Evolutionary conservation across 371 early-diverging fungal species (phyloP), one percentile per base, ranked within the genome.

Genomic region (Parasitella parasitica): DNA sequence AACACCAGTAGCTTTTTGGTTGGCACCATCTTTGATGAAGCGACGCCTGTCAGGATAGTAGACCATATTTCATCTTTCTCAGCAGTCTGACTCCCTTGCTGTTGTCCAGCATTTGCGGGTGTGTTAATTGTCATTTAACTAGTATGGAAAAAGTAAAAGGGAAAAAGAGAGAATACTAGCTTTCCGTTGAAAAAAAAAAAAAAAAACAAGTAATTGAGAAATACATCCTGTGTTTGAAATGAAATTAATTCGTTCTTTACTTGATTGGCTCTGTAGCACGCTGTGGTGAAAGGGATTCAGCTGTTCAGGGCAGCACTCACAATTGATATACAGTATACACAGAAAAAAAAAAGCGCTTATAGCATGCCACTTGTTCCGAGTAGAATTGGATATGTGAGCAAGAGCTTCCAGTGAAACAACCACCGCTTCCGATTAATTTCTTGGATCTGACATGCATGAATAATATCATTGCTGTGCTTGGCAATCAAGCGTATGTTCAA

Each of bases 51-150:
- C 48, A 93, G 77, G 36, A 91, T 87, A 36, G 86, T 78, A 26
- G 89, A 87, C 94, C 94, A 93, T 55, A 92, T 89, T 34, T 87
- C 89, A 32, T 72, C 76, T 63, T 65, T 69, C 54, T 73, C 66
- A 48, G 53, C 18, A 18, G 58, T 63, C 28, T 54, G 60, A 46
- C 71, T 65, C 27, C 57, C 66, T 49, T 55, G 63, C 57, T 46
- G 57, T 30, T 50, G 51, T 34, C 30, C 30, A 34, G 50, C 30
- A 57, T 22, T 15, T 39, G 32, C 16, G 15, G 64, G 52, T 39
- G 58, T 28, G 26, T 39, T 57, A 16, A 57, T 63, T 51, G 53
- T 62, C 57, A 63, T 63, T 38, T 55, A 15, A 18, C 30, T 15
- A 6, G 12, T 12, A 15, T 36, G 3, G n/a, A n/a, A n/a, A 51